Evolutionary conservation across 2,329 filamentous ascomycete genomes (phyloP), one percentile per base, ranked within the genome.

Genomic region (Botrytis hyacinthi): DNA sequence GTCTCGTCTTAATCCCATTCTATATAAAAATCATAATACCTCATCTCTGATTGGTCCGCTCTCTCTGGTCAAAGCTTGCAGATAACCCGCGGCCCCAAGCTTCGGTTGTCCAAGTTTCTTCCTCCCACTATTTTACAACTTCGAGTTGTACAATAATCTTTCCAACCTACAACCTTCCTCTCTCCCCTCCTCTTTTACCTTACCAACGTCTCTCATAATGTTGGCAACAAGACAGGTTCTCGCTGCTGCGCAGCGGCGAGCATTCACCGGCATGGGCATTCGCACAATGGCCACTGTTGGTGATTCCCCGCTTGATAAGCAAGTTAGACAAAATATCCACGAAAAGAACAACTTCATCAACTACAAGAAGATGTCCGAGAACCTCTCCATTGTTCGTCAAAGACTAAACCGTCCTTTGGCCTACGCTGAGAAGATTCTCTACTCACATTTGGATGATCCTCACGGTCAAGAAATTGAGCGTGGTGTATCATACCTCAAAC

Each of bases 311-410:
- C 91, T 99, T 79, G 93, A 95, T 86, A 91, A 91, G 87, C 97
- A 98, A 92, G 96, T 99, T 84, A 92, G 92, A 85, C 97, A 98
- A 89, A 97, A 95, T 88, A 98, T 94, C 86, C 94, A 91, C 88
- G 96, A 99, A 86, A 92, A 94, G 84, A 90, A 89, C 84, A 96
- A 97, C 89, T 98, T 94, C 88, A 97, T 98, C 89, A 97, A 98
- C 89, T 99, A 99, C 84, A 94, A 93, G 90, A 98, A 98, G 90
- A 98, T 98, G 94, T 94, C 93, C 80, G 95, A 98, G 87, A 98
- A 97, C 89, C 90, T 99, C 75, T 87, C 90, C 81, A 90, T 99
- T 84, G 96, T 99, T 79, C 93, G 96, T 82, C 84, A 87, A 80
- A 92, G 96, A 81, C 89, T 99, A 78, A 97, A 97, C 87, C 92